Conservation (phyloP, 2,329 filamentous ascomycete species). For the Westerdykella ornata region DNA sequence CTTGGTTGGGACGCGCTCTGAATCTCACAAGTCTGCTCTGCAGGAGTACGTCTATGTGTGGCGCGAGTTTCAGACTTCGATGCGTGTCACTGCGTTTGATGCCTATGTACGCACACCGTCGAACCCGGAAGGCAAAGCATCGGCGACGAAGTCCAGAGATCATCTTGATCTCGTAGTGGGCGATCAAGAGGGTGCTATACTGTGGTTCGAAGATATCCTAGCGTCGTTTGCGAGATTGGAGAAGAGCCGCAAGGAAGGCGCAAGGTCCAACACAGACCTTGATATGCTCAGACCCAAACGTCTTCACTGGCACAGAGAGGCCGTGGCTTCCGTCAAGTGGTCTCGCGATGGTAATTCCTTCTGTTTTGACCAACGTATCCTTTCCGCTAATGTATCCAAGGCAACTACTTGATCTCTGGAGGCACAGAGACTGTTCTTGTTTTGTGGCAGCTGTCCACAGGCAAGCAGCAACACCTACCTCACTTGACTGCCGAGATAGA, state of each 20-base stretch:
- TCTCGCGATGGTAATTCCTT: slow-evolving; percentile 67
- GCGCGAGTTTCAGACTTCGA: slow-evolving; percentile 51
- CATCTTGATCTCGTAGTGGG: slow-evolving; percentile 72
- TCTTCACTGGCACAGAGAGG: slow-evolving; percentile 85
- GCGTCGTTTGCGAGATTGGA: slow-evolving; percentile 46
- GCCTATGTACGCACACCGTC: slow-evolving; percentile 44
- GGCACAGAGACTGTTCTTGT: slow-evolving; percentile 84
- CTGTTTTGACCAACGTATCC: too few relatives aligned
- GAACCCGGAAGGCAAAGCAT: slow-evolving; percentile 43
- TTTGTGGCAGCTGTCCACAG: slow-evolving; percentile 88
- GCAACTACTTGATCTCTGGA: slow-evolving; percentile 90
- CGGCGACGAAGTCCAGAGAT: slow-evolving; percentile 28
- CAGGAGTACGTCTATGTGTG: slow-evolving; percentile 45
- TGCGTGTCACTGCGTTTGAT: slow-evolving; percentile 48
- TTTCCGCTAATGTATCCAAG: slow-evolving; percentile 39
- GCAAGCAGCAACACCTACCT: slow-evolving; percentile 75
- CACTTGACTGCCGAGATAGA: slow-evolving; percentile 82
- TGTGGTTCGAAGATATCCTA: slow-evolving; percentile 73
- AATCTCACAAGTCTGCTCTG: slow-evolving; percentile 26
- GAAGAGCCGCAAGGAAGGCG: slow-evolving; percentile 32
- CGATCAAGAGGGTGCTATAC: slow-evolving; percentile 66
- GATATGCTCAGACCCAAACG: slow-evolving; percentile 52
- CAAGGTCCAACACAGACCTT: slow-evolving; percentile 27
- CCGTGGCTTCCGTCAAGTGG: slow-evolving; percentile 82
- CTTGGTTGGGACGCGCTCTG: slow-evolving; percentile 52